These are phyloP conservation scores for Penicillium mononematosum DNA, from an alignment of 495 filamentous ascomycete species.

Conservation along the genomic window DNA sequence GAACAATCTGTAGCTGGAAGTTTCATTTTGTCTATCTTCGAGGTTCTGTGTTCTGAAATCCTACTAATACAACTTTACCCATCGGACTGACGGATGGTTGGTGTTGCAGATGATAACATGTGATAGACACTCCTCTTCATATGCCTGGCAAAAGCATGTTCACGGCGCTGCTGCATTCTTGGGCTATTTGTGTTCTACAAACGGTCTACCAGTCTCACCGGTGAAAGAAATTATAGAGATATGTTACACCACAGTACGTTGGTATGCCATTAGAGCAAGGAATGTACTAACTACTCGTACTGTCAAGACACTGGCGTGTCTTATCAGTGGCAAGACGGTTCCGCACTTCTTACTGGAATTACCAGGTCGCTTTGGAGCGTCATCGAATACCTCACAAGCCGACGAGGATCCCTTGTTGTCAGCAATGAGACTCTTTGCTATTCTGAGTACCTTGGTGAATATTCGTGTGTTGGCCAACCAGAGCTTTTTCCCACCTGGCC, in stretches of 20 bases:
- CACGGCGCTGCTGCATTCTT: background rate
- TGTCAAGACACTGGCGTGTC: background rate
- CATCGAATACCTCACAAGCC: background rate
- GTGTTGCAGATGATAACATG: background rate
- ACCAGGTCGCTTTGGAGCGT: background rate
- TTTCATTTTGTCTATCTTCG: constrained; percentile 1
- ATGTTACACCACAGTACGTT: background rate
- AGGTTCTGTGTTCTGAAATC: background rate
- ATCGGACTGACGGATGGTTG: background rate
- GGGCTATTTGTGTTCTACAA: background rate
- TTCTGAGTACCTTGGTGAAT: background rate
- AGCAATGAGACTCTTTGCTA: background rate
- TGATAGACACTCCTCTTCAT: background rate
- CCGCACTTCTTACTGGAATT: background rate
- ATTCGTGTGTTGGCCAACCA: background rate
- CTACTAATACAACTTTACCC: background rate
- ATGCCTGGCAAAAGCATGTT: constrained; percentile 5
- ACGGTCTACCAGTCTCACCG: background rate
- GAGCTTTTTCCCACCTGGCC: background rate
- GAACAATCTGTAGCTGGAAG: background rate
- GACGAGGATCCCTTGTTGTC: background rate
- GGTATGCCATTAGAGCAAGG: background rate
- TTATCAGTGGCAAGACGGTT: background rate
- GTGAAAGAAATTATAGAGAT: background rate
- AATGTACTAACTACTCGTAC: background rate